Base-by-base conservation (phyloP, 139 green algal species). In the Coelastrella sp. region DNA sequence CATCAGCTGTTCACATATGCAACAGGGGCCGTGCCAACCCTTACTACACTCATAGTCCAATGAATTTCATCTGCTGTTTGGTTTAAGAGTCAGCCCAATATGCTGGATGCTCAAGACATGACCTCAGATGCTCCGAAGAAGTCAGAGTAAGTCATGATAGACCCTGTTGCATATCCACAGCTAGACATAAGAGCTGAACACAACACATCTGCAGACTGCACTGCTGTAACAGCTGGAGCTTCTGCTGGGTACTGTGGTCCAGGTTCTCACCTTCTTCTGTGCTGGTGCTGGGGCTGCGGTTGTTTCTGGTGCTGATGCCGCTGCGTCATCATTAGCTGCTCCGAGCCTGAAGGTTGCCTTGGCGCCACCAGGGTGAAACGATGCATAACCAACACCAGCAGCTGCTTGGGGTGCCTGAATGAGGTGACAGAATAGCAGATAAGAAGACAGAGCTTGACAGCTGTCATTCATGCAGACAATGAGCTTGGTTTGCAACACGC, bases 331-430 rank as follows among this genome's bases (percentile, higher is more conserved):
- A 64, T n/a, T 27, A n/a, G 72, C 27, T 45, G 72, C 43, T 23
- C n/a, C n/a, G 13, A 64, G 53, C 6, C 53, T 64, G 53, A 64
- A 64, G 53, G 5, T 64, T n/a, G 19, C 53, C 21, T 64, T 64
- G 11, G 53, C 21, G 53, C 17, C 53, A 27, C 17, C 21, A 19
- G 27, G 53, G 53, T 64, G 53, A 27, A 64, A 64, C 30, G 53
- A 64, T 32, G 53, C 53, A 64, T 27, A 6, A 30, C 64, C 64
- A 25, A 43, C 34, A 23, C 64, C 64, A 43, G 64, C 25, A 25
- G 64, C 64, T 41, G 64, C 64, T 23, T 30, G 27, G n/a, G 64
- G 64, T 11, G 64, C 64, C 64, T 73, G 64, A n/a, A 43, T 41
- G 25, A 41, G n/a, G 9, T 43, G 11, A 7, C 53, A 64, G 53